Evolutionary conservation across 2,329 filamentous ascomycete species (phyloP).

Genomic region (Taxawa tesnikishii): DNA sequence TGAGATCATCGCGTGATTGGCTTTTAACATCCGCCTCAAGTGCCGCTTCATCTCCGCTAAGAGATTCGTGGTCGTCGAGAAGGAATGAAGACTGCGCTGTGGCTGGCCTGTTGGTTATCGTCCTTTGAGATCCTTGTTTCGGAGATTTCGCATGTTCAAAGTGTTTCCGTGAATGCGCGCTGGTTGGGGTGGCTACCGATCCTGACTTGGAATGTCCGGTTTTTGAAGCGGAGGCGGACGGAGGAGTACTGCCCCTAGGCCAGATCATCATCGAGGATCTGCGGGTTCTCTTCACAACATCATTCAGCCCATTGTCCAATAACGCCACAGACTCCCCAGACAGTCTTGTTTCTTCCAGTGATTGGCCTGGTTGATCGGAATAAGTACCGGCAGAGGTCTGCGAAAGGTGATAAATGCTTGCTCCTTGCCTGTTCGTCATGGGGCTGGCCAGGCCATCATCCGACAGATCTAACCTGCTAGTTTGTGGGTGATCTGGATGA

Average conservation of each 20-base stretch:
- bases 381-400: constrained; percentile 6
- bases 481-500: constrained; percentile 8
- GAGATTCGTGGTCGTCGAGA: constrained; percentile 40
- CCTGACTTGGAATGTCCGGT: too few species aligned
- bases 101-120: neutral
- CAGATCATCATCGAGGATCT: too few species aligned
- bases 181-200: too few species aligned
- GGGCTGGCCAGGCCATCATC: constrained; percentile 11
- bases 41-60: constrained; percentile 36
- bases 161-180: too few species aligned
- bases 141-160: neutral
- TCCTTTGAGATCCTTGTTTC: neutral
- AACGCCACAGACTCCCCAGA: too few species aligned
- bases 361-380: too few species aligned
- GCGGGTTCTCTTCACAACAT: too few species aligned
- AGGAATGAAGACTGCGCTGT: constrained; percentile 31
- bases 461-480: constrained; percentile 4
- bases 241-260: too few species aligned
- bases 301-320: too few species aligned
- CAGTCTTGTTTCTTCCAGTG: too few species aligned
- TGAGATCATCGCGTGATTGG: neutral
- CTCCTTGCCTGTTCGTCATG: constrained; percentile 18
- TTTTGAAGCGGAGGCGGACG: too few species aligned
- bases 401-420: constrained; percentile 20
- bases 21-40: constrained; percentile 16